Evolutionary conservation across 306 rosid genomes (phyloP).

Genomic region (Vicia faba): DNA sequence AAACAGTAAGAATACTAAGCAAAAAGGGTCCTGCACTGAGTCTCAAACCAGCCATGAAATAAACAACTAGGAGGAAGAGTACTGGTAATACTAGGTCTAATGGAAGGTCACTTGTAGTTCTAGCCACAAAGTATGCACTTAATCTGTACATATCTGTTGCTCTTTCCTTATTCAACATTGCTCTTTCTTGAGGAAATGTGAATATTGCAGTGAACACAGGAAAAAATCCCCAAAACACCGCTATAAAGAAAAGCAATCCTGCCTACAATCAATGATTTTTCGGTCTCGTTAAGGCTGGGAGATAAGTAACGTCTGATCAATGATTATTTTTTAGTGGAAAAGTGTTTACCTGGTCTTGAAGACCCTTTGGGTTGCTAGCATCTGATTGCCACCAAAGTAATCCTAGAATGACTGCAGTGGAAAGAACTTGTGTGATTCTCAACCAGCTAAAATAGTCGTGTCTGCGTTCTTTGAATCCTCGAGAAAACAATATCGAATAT

Average conservation of each 20-base stretch:
- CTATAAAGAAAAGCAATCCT: slow-evolving; percentile 92
- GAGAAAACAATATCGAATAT: slow-evolving; percentile 57
- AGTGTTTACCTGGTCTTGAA: slow-evolving; percentile 80
- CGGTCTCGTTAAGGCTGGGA: not conserved
- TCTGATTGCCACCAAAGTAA: slow-evolving; percentile 97
- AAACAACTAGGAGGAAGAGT: slow-evolving; percentile 79
- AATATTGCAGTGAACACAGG: slow-evolving; percentile 94
- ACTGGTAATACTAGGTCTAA: slow-evolving; percentile 78
- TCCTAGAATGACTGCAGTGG: slow-evolving; percentile 87
- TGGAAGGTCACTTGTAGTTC: slow-evolving; percentile 95
- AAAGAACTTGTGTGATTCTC: slow-evolving; percentile 91
- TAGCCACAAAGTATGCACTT: slow-evolving; percentile 92
- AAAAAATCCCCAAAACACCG: slow-evolving; percentile 98
- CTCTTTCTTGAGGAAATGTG: slow-evolving; percentile 97
- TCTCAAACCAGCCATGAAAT: slow-evolving; percentile 90
- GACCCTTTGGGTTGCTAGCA: slow-evolving; percentile 53
- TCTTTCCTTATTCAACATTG: slow-evolving; percentile 89
- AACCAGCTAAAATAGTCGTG: slow-evolving; percentile 97
- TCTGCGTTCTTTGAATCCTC: slow-evolving; percentile 87
- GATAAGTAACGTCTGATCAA: not conserved
- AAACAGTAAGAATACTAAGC: slow-evolving; percentile 74
- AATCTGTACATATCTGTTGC: slow-evolving; percentile 90
- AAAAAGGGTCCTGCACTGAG: slow-evolving; percentile 63
- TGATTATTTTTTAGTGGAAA: not conserved
- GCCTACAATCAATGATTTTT: slow-evolving; percentile 51